Evolutionary conservation across 768 basidiomycete genomes (phyloP).

Genomic region (Rubroboletus pulcherrimus): DNA sequence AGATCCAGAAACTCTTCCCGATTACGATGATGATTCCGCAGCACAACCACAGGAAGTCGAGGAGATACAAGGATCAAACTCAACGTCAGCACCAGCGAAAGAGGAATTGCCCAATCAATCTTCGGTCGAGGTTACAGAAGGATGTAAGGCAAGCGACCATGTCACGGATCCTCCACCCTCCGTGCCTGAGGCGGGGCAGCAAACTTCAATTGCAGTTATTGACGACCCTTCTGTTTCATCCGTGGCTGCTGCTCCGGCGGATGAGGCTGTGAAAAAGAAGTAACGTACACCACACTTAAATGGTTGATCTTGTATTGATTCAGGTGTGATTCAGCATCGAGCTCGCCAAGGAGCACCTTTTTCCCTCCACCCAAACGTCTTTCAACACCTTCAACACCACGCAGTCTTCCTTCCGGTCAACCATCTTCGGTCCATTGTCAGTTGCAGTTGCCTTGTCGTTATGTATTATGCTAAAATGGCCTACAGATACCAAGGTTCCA

Average conservation of each 20-base stretch:
- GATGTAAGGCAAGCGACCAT: neutral
- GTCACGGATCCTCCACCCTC: neutral
- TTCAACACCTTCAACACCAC: conserved; percentile 16
- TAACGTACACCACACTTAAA: conserved; percentile 3
- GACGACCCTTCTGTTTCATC: conserved; percentile 6
- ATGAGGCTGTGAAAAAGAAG: conserved; percentile 28
- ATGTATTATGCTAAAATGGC: conserved; percentile 1
- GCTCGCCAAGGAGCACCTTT: conserved; percentile 44
- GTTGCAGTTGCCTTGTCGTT: conserved; percentile 23
- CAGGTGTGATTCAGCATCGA: conserved; percentile 32
- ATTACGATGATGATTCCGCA: conserved; percentile 51
- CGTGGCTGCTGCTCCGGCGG: conserved; percentile 1
- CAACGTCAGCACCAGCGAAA: neutral
- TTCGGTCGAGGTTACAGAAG: neutral
- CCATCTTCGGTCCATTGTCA: conserved; percentile 66
- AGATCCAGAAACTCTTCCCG: conserved; percentile 43
- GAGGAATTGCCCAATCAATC: conserved; percentile 1
- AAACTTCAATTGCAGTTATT: conserved; percentile 9
- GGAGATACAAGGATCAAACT: conserved; percentile 8
- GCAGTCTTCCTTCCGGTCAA: conserved; percentile 45
- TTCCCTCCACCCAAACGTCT: conserved; percentile 35
- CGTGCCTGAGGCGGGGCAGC: conserved; percentile 1
- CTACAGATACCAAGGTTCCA: conserved; percentile 25
- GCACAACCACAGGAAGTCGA: conserved; percentile 8
- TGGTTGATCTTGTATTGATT: conserved; percentile 1